These are phyloP conservation scores for Telopea speciosissima DNA, from an alignment of 177 flowering plant species.

Conservation along the genomic window DNA sequence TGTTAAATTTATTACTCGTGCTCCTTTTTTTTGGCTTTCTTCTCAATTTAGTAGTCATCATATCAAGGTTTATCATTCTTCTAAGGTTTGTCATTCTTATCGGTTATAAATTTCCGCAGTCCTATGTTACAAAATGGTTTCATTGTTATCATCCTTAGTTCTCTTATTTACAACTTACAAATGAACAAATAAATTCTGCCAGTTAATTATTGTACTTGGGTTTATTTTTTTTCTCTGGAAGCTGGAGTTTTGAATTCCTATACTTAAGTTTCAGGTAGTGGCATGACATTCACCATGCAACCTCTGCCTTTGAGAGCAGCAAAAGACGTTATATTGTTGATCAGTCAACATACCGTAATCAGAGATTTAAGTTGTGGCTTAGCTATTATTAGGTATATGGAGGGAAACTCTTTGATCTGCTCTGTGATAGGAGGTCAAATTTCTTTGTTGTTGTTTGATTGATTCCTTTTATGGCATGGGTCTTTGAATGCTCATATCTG, in stretches of 20 bases:
- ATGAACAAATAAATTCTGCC: too few species aligned
- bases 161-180: too few species aligned
- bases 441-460: not conserved
- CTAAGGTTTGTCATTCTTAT: too few species aligned
- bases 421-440: slow-evolving; percentile 83
- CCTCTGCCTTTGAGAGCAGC: slow-evolving; percentile 94
- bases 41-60: too few species aligned
- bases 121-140: too few species aligned
- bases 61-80: too few species aligned
- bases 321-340: slow-evolving; percentile 74
- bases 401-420: slow-evolving; percentile 97
- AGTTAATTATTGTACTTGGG: too few species aligned
- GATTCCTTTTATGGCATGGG: not conserved
- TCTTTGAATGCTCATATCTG: slow-evolving; percentile 3
- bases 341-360: slow-evolving; percentile 84
- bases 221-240: too few species aligned
- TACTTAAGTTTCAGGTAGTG: slow-evolving; percentile 71
- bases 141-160: too few species aligned
- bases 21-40: too few species aligned
- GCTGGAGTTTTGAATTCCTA: not conserved
- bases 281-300: slow-evolving; percentile 97
- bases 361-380: slow-evolving; percentile 89
- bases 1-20: not conserved
- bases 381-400: slow-evolving; percentile 99
- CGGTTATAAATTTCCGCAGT: too few species aligned